Evolutionary conservation across 2,329 filamentous ascomycete genomes (phyloP).

Genomic region (Arachnopeziza araneosa): DNA sequence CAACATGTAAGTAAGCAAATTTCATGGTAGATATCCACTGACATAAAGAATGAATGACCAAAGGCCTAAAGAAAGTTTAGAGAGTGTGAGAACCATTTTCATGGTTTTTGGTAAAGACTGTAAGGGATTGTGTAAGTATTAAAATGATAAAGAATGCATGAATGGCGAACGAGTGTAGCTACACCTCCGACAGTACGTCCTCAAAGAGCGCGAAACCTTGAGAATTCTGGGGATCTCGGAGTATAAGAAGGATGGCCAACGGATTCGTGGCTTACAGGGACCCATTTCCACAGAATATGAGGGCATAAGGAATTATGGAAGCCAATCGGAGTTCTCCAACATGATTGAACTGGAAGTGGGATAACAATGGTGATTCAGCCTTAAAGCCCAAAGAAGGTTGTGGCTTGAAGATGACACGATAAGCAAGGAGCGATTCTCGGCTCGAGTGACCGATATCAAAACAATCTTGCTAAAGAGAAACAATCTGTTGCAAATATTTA

Average conservation of each 20-base stretch:
- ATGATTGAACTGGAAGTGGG: not conserved
- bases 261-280: not conserved
- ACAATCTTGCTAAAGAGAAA: not conserved
- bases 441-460: not conserved
- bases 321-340: not conserved
- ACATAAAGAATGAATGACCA: not conserved
- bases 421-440: not conserved
- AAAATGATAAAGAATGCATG: not conserved
- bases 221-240: not conserved
- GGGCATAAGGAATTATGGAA: not conserved
- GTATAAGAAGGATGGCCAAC: not conserved
- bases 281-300: not conserved
- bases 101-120: not conserved
- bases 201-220: not conserved
- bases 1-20: not conserved
- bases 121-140: not conserved
- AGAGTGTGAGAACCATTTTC: not conserved
- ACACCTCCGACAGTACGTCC: not conserved
- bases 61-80: not conserved
- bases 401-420: not conserved
- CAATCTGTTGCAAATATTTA: not conserved
- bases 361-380: not conserved
- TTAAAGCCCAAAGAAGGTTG: not conserved
- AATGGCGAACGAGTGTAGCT: not conserved
- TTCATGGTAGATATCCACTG: not conserved